phyloP scores from a whole-genome alignment of 2,329 filamentous ascomycete genomes.

The Monosporascus sp. region DNA sequence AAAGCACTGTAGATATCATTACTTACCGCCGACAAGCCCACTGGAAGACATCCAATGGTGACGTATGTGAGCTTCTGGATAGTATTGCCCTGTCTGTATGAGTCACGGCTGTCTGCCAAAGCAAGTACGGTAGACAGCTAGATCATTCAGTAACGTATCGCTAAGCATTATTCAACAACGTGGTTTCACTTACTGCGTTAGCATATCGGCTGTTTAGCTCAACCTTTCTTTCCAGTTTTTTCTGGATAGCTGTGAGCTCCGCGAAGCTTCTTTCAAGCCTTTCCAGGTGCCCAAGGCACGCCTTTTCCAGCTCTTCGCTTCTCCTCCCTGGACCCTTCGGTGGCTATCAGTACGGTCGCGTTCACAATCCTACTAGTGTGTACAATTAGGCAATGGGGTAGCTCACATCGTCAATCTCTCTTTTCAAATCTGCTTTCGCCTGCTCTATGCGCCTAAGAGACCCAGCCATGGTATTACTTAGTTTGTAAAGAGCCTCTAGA shows the following conservation, averaged over 20 bases:
- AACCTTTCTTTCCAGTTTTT: slow-evolving; percentile 5
- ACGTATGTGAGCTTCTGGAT: slow-evolving; percentile 9
- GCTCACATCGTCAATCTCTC: slow-evolving; percentile 3
- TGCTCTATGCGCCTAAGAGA: slow-evolving; percentile 5
- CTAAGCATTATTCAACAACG: neutral
- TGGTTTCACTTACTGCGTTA: slow-evolving; percentile 3
- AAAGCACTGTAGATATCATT: neutral
- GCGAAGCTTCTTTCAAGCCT: slow-evolving; percentile 4
- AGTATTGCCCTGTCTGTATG: slow-evolving; percentile 4
- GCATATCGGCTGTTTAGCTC: slow-evolving; percentile 2
- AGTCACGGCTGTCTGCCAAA: slow-evolving; percentile 1
- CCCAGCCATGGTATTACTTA: slow-evolving; percentile 5
- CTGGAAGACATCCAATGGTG: slow-evolving; percentile 6
- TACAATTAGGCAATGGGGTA: too few relatives aligned
- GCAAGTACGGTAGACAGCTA: slow-evolving; percentile 1
- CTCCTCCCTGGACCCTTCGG: slow-evolving; percentile 3
- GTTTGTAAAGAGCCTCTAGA: slow-evolving; percentile 6
- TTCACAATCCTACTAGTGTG: too few relatives aligned
- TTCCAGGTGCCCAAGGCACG: slow-evolving; percentile 5
- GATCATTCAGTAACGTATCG: neutral
- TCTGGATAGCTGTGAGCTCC: slow-evolving; percentile 3
- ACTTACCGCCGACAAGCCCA: slow-evolving; percentile 4
- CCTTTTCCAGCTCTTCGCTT: slow-evolving; percentile 3
- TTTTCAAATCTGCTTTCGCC: slow-evolving; percentile 3
- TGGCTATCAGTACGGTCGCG: too few relatives aligned